These are phyloP conservation scores for Glomus cerebriforme DNA, from an alignment of 192 early-diverging fungal species.

Conservation along the genomic window DNA sequence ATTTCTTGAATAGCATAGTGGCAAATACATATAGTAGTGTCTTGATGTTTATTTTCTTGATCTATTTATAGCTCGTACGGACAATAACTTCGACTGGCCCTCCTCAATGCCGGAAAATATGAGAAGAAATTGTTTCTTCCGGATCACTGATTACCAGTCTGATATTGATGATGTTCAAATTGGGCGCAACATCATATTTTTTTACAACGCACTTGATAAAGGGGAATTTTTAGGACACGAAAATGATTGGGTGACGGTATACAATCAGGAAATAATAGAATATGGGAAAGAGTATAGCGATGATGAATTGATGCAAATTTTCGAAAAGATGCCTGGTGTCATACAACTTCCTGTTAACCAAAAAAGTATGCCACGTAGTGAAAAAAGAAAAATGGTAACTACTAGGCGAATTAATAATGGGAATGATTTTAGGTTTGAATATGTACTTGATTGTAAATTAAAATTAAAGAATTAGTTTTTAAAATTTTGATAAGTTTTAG, in stretches of 20 bases:
- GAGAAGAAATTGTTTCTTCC: not conserved
- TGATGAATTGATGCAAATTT: conserved; percentile 14
- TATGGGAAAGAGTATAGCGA: not conserved
- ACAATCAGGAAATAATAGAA: conserved; percentile 10
- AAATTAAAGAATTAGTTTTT: no score
- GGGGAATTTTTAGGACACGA: conserved; percentile 15
- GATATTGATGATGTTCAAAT: conserved; percentile 3
- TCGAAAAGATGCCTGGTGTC: conserved; percentile 22
- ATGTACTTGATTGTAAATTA: not conserved
- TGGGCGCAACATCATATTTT: conserved; percentile 18
- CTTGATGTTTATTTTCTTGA: conserved; percentile 2
- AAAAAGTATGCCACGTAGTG: conserved; percentile 1
- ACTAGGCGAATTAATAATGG: conserved; percentile 6
- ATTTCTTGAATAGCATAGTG: not conserved
- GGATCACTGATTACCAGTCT: not conserved
- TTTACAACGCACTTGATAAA: conserved; percentile 10
- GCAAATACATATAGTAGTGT: not conserved
- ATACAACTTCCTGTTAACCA: conserved; percentile 18
- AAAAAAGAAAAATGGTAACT: conserved; percentile 13
- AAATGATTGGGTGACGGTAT: not conserved
- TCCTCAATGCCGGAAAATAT: conserved; percentile 14
- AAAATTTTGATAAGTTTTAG: no score
- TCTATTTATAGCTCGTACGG: not conserved
- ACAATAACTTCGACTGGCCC: conserved; percentile 11
- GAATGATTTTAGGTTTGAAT: conserved; percentile 24